Base-by-base conservation (phyloP, 768 basidiomycete species). In the Kwoniella europaea region DNA sequence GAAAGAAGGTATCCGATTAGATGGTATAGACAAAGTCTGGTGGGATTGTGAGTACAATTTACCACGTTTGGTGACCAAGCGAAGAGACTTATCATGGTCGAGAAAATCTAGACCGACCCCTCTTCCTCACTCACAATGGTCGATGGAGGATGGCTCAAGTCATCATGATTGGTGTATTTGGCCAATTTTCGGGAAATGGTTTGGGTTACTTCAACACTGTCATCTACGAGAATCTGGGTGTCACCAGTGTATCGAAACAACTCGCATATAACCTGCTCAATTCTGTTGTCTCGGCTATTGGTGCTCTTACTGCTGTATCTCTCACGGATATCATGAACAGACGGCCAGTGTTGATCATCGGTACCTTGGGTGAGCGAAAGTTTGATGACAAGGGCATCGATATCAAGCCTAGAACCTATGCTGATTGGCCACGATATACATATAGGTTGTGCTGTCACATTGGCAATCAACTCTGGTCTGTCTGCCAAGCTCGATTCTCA, bases 11-110 rank as follows among this genome's bases (percentile, higher is more conserved):
- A 86, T 89, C 63, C 82, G 84, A 53, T 71, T 86, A 6, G 85
- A 88, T 73, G 88, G 86, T 15, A 86, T 88, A 15, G 88, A 88
- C 76, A 89, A 89, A 77, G 84, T 87, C 60, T 89, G 88, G 88
- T 87, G 78, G 75, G 86, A 89, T 78, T 89, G 87, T 71, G 43
- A 62, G 67, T 71, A 20, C 35, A 35, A 35, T 35, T 9, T 35
- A 35, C 35, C 35, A 35, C 35, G 35, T 35, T 35, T 7, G 35
- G 35, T 35, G 35, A 35, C 35, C 35, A 35, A 35, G 35, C 35
- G 35, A 35, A 35, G 35, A 35, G 35, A 35, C 35, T 35, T 35
- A 35, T 35, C 35, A 35, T 35, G 35, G 35, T 7, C 35, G 35
- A 35, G 35, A 35, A 35, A 35, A 35, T 35, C 20, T 55, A 69